phyloP scores from a whole-genome alignment of 768 basidiomycete genomes.

The Pleurotus salmoneostramineus region DNA sequence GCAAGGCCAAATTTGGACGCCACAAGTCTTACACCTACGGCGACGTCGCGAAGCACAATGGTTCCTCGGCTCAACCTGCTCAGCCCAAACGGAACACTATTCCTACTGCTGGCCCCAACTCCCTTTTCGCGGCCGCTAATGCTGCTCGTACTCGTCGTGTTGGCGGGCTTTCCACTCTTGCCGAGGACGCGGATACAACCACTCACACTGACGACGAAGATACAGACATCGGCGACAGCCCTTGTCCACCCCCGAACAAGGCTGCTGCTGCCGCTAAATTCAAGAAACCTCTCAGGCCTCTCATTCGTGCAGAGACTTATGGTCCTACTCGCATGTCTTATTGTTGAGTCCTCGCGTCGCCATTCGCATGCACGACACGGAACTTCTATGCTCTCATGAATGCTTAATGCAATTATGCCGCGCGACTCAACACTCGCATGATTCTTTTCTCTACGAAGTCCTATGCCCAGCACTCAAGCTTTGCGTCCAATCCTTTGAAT shows the following conservation, averaged over 20 bases:
- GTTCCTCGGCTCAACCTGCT: constrained; percentile 32
- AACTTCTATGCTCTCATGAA: neutral
- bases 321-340: constrained; percentile 55
- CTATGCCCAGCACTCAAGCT: constrained; percentile 1
- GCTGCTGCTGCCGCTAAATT: constrained; percentile 44
- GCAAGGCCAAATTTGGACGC: constrained; percentile 82
- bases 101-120: constrained; percentile 43
- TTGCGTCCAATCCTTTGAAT: neutral
- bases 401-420: neutral
- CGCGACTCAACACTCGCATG: constrained; percentile 1
- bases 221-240: constrained; percentile 81
- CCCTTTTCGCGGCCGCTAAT: constrained; percentile 66
- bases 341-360: constrained; percentile 16
- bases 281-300: constrained; percentile 48
- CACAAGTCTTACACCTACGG: constrained; percentile 93
- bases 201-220: constrained; percentile 55
- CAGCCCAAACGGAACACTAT: constrained; percentile 65
- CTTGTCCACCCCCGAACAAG: constrained; percentile 79
- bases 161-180: constrained; percentile 52
- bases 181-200: constrained; percentile 61
- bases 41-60: constrained; percentile 48
- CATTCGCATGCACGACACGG: too few species aligned
- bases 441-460: neutral
- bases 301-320: constrained; percentile 68
- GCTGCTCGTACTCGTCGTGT: constrained; percentile 60